Evolutionary conservation across 495 filamentous ascomycete genomes (phyloP).

Genomic region (Penicillium antarcticum): DNA sequence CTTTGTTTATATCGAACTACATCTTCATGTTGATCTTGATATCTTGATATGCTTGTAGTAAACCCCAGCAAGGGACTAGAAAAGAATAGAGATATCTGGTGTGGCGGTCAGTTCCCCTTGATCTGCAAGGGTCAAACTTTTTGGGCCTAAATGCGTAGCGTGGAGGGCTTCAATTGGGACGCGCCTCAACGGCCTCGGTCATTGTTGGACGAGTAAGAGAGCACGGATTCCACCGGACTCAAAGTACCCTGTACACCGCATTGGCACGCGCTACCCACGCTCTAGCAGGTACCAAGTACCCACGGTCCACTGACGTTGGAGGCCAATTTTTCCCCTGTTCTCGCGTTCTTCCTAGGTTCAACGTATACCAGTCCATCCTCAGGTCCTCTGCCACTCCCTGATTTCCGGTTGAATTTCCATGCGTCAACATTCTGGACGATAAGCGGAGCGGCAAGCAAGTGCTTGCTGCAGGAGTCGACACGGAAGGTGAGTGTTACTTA

Average conservation of each 20-base stretch:
- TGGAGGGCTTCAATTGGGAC: background rate
- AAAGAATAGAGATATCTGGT: no score
- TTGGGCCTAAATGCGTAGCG: background rate
- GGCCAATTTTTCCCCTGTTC: constrained; percentile 14
- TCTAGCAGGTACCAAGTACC: constrained; percentile 4
- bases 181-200: background rate
- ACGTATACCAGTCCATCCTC: background rate
- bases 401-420: constrained; percentile 40
- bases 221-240: background rate
- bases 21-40: background rate
- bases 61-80: background rate
- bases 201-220: background rate
- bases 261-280: constrained; percentile 5
- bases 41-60: background rate
- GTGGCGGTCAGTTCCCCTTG: background rate
- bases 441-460: constrained; percentile 53
- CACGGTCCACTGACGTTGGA: constrained; percentile 11
- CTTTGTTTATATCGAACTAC: constrained; percentile 19
- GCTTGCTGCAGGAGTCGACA: constrained; percentile 54
- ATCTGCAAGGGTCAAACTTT: background rate
- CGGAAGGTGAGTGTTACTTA: constrained; percentile 42
- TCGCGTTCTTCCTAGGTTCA: constrained; percentile 10
- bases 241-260: constrained; percentile 6
- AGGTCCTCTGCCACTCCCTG: constrained; percentile 27
- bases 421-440: constrained; percentile 52